phyloP scores from a whole-genome alignment of 1,139 yeast species.

The Kodamaea fungicola region DNA sequence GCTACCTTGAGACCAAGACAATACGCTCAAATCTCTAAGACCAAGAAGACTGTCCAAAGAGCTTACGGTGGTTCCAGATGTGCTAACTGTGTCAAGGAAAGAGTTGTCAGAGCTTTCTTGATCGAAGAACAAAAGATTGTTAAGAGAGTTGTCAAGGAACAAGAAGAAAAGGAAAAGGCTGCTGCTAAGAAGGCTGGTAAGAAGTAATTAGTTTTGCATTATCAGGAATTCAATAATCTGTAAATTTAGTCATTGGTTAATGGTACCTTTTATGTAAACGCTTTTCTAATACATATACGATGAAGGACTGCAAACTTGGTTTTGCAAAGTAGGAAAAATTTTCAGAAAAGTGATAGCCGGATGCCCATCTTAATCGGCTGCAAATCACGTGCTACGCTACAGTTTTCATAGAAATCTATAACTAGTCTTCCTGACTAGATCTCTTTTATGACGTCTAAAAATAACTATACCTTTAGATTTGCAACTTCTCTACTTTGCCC shows the following conservation, averaged over 20 bases:
- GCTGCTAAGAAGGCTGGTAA: slow-evolving; percentile 45
- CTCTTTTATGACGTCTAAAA: too few species aligned
- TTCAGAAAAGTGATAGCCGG: background rate
- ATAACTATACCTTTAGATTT: too few species aligned
- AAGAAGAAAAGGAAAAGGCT: slow-evolving; percentile 79
- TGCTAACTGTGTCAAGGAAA: slow-evolving; percentile 97
- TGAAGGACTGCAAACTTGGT: slow-evolving; percentile 1
- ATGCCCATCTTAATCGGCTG: background rate
- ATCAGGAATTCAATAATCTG: slow-evolving; percentile 10
- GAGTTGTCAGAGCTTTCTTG: slow-evolving; percentile 98
- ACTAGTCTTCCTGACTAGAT: background rate
- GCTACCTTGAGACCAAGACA: slow-evolving; percentile 96
- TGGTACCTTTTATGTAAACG: slow-evolving; percentile 20
- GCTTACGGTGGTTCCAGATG: slow-evolving; percentile 99
- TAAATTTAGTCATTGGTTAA: slow-evolving; percentile 16
- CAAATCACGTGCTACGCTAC: background rate
- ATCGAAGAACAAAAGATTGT: slow-evolving; percentile 99
- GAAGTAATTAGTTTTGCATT: slow-evolving; percentile 23
- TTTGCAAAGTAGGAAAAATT: background rate
- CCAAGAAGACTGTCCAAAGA: slow-evolving; percentile 98
- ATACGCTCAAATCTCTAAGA: slow-evolving; percentile 91
- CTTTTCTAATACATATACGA: slow-evolving; percentile 18
- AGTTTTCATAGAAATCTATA: background rate
- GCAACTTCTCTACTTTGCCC: slow-evolving; percentile 11
- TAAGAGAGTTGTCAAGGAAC: slow-evolving; percentile 97